These are phyloP conservation scores for Pestalotiopsis sp. DNA, from an alignment of 2,329 filamentous ascomycete species.

Conservation along the genomic window DNA sequence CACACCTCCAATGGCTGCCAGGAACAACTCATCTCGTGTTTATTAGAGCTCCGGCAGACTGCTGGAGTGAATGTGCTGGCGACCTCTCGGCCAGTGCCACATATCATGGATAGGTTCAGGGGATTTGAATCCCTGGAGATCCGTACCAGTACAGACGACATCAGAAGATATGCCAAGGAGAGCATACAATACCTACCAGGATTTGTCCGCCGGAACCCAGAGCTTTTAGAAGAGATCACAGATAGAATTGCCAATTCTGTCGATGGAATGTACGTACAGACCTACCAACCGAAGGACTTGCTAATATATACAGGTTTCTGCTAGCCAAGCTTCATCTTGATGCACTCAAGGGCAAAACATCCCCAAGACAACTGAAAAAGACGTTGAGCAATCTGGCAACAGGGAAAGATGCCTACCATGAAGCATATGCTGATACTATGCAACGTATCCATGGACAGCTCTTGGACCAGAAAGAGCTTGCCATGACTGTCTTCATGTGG, in stretches of 20 bases:
- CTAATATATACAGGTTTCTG: slow-evolving; percentile 33
- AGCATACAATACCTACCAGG: slow-evolving; percentile 19
- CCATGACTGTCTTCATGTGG: slow-evolving; percentile 40
- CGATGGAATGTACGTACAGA: neutral
- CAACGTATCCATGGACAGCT: slow-evolving; percentile 40
- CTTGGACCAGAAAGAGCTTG: slow-evolving; percentile 29
- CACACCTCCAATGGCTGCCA: slow-evolving; percentile 10
- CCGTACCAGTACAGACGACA: neutral
- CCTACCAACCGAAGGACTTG: neutral
- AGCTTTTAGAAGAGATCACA: slow-evolving; percentile 22
- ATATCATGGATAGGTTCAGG: neutral
- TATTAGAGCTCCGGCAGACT: slow-evolving; percentile 14
- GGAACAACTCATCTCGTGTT: slow-evolving; percentile 12
- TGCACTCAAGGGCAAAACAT: slow-evolving; percentile 30
- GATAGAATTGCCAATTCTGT: slow-evolving; percentile 16
- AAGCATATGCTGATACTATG: slow-evolving; percentile 42
- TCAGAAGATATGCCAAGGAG: neutral
- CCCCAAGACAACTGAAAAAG: slow-evolving; percentile 29
- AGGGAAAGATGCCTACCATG: slow-evolving; percentile 32
- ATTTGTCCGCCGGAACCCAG: slow-evolving; percentile 14
- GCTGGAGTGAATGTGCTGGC: slow-evolving; percentile 16
- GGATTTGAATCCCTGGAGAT: neutral
- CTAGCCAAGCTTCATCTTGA: slow-evolving; percentile 37
- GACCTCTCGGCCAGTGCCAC: slow-evolving; percentile 6
- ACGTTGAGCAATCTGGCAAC: slow-evolving; percentile 32